phyloP scores from a whole-genome alignment of 495 filamentous ascomycete genomes.

The Melanomma pulvis-pyrius region DNA sequence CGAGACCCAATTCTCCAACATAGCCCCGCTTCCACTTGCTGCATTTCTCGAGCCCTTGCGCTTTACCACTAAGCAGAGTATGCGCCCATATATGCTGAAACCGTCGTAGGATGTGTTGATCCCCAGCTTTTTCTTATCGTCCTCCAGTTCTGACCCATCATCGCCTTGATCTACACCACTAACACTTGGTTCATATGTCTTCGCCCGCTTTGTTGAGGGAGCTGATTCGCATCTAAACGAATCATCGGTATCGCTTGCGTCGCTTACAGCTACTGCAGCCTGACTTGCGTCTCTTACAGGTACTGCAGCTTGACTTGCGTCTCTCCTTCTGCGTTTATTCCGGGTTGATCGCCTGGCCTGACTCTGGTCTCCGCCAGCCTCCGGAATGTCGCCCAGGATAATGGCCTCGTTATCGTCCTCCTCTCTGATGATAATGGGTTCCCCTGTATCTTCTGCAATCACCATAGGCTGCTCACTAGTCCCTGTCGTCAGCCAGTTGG shows the following conservation, averaged over 20 bases:
- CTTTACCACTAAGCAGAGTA: conserved; percentile 88
- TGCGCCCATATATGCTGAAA: conserved; percentile 89
- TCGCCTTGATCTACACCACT: conserved; percentile 9
- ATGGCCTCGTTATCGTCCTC: conserved; percentile 41
- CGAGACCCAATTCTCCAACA: conserved; percentile 93
- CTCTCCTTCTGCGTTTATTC: conserved; percentile 20
- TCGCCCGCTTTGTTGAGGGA: conserved; percentile 55
- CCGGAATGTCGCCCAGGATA: conserved; percentile 41
- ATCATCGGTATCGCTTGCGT: conserved; percentile 25
- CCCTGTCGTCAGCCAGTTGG: conserved; percentile 54
- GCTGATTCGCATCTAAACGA: conserved; percentile 12
- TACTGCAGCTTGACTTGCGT: conserved; percentile 23
- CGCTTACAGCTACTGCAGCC: conserved; percentile 5
- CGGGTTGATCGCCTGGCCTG: background rate
- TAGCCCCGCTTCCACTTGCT: conserved; percentile 45
- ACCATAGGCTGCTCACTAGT: conserved; percentile 46
- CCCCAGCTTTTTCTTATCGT: conserved; percentile 87
- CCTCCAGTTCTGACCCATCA: conserved; percentile 45
- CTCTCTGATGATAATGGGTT: conserved; percentile 52
- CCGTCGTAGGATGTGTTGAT: conserved; percentile 89
- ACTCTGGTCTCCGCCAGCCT: conserved; percentile 12
- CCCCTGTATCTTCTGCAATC: conserved; percentile 40
- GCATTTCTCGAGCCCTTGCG: conserved; percentile 55
- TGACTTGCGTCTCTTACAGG: conserved; percentile 26
- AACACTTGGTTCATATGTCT: conserved; percentile 37